A percentile compares a stretch with the other conserved stretches of the same genome.
Evolutionary conservation across 371 early-diverging fungal genomes (phyloP).

Genomic region (Actinomortierella wolfii): DNA sequence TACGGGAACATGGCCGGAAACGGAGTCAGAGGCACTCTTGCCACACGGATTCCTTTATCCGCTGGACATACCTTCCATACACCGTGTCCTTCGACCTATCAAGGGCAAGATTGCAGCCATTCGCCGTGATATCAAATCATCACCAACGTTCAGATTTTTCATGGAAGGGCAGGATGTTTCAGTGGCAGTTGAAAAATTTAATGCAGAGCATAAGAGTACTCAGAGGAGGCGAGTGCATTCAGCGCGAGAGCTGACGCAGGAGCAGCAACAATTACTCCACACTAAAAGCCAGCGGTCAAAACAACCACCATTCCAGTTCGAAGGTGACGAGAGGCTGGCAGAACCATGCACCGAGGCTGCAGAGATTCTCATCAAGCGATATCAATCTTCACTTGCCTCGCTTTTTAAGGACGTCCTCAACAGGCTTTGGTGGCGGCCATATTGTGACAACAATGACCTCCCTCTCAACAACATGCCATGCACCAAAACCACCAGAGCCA

Average conservation of each 20-base stretch:
- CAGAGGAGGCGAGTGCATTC: too few species aligned
- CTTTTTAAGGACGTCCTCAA: constrained; percentile 27
- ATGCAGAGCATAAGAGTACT: too few species aligned
- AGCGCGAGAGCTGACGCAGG: too few species aligned
- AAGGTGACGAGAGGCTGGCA: too few species aligned
- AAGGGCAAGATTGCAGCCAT: constrained; percentile 35
- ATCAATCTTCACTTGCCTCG: constrained; percentile 14
- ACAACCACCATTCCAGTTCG: too few species aligned
- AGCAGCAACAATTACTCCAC: too few species aligned
- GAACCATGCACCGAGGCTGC: too few species aligned
- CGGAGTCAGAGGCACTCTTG: too few species aligned
- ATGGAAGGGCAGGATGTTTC: neutral
- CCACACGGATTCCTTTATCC: constrained; percentile 21
- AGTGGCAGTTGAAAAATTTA: too few species aligned
- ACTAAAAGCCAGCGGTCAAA: too few species aligned
- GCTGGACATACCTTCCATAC: constrained; percentile 20
- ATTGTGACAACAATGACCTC: constrained; percentile 29
- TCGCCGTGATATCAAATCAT: constrained; percentile 25
- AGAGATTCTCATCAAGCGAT: constrained; percentile 22
- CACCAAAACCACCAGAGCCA: neutral
- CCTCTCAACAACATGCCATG: constrained; percentile 15
- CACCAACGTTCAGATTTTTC: constrained; percentile 20
- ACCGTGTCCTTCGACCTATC: constrained; percentile 29
- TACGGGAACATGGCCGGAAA: too few species aligned
- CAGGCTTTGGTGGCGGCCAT: constrained; percentile 42